Conservation (phyloP, 371 early-diverging fungal genomes). For the Mucor velutinosus region DNA sequence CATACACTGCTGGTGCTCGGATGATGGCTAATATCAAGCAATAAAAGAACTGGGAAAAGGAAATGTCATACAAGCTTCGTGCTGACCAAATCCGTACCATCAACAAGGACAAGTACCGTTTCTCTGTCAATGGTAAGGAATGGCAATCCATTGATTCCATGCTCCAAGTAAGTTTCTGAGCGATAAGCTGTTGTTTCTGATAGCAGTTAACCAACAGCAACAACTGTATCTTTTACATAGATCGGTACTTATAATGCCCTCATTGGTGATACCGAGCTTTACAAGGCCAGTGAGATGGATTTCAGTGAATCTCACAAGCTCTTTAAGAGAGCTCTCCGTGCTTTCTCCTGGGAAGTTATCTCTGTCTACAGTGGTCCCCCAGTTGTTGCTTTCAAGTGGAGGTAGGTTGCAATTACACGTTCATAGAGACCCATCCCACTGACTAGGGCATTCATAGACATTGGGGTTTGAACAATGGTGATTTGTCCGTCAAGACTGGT, state of each 20-base stretch:
- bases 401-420: background rate
- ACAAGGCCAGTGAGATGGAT: conserved; percentile 54
- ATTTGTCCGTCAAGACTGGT: conserved; percentile 42
- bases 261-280: conserved; percentile 57
- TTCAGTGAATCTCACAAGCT: conserved; percentile 56
- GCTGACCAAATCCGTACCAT: conserved; percentile 57
- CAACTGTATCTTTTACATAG: conserved; percentile 20
- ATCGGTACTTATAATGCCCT: conserved; percentile 56
- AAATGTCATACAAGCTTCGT: conserved; percentile 54
- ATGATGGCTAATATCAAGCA: background rate
- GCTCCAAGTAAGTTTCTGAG: conserved; percentile 35
- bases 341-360: conserved; percentile 56
- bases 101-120: conserved; percentile 44
- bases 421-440: background rate
- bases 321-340: conserved; percentile 53
- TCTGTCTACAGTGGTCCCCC: conserved; percentile 56
- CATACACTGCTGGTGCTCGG: background rate
- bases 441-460: conserved; percentile 18
- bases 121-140: conserved; percentile 48
- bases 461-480: conserved; percentile 52
- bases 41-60: conserved; percentile 57
- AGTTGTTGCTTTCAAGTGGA: conserved; percentile 56
- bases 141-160: conserved; percentile 51
- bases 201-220: background rate
- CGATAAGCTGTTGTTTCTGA: background rate